Percentiles rank a stretch among this genome's conserved stretches.
Conservation (phyloP, 1,284 basidiomycete species). For the Ustilago cynodontis region DNA sequence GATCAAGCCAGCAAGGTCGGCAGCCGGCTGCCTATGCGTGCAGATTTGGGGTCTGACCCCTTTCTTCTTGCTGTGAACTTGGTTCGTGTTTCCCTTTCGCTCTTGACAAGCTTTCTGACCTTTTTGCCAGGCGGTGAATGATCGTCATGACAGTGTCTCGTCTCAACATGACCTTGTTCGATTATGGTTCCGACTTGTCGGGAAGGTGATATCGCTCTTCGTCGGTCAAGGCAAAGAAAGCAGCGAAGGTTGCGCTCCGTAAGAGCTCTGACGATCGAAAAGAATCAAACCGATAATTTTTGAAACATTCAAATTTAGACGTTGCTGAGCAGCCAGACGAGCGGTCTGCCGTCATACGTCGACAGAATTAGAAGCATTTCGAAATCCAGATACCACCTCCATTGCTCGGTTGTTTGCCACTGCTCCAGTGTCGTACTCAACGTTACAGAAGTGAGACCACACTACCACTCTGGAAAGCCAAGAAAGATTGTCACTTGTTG, state of each 20-base stretch:
- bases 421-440: neutral
- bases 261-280: neutral
- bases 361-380: constrained; percentile 21
- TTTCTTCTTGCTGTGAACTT: neutral
- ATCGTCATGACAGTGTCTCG: neutral
- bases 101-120: neutral
- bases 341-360: constrained; percentile 29
- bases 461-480: neutral
- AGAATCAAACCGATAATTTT: too few species aligned
- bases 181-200: neutral
- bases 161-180: neutral
- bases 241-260: too few species aligned
- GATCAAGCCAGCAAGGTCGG: constrained; percentile 1
- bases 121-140: neutral
- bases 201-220: neutral
- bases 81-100: neutral
- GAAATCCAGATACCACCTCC: neutral
- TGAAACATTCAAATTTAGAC: neutral
- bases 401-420: neutral
- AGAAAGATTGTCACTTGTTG: neutral
- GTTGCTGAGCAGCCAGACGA: constrained; percentile 18
- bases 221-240: neutral
- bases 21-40: constrained; percentile 13
- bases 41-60: constrained; percentile 18
- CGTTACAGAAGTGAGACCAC: neutral